Percentiles rank a stretch among this genome's conserved stretches.
These are phyloP conservation scores for Vaccinium macrocarpon DNA, from an alignment of 148 eudicot genomes.

Conservation along the genomic window DNA sequence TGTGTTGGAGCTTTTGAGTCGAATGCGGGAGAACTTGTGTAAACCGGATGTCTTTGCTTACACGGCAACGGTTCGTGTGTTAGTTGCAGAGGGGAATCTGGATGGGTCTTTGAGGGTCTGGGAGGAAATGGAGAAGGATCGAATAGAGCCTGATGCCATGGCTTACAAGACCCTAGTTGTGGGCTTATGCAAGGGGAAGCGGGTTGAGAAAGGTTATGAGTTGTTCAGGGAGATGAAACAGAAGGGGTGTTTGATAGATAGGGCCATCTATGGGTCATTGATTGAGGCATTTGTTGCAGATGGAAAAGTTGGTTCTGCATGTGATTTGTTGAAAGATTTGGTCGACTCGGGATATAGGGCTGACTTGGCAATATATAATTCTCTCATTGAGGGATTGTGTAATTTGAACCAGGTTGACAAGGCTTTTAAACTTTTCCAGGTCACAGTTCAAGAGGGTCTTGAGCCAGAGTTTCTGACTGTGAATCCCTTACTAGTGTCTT, in stretches of 20 bases:
- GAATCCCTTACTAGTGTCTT: conserved; percentile 58
- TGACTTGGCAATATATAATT: conserved; percentile 76
- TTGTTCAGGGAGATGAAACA: conserved; percentile 75
- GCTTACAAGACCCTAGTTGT: conserved; percentile 73
- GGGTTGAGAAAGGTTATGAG: conserved; percentile 61
- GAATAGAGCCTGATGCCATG: conserved; percentile 75
- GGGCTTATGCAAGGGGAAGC: conserved; percentile 65
- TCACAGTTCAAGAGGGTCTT: conserved; percentile 65
- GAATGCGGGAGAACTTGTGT: conserved; percentile 63
- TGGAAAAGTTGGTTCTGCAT: conserved; percentile 73
- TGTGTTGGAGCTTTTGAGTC: conserved; percentile 53
- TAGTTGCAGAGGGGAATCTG: conserved; percentile 64
- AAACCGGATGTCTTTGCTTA: conserved; percentile 96
- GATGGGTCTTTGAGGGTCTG: conserved; percentile 85
- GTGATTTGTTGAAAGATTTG: conserved; percentile 81
- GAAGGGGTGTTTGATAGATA: conserved; percentile 69
- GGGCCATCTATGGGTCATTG: conserved; percentile 71
- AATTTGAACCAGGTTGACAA: conserved; percentile 48
- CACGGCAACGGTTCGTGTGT: conserved; percentile 71
- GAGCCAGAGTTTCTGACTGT: conserved; percentile 70
- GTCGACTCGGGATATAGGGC: conserved; percentile 81
- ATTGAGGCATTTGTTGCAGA: conserved; percentile 72
- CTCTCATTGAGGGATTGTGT: conserved; percentile 73
- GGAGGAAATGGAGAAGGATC: conserved; percentile 79
- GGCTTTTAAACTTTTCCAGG: conserved; percentile 64